phyloP scores from a whole-genome alignment of 1,139 yeast genomes.

The Yamadazyma dushanensis region DNA sequence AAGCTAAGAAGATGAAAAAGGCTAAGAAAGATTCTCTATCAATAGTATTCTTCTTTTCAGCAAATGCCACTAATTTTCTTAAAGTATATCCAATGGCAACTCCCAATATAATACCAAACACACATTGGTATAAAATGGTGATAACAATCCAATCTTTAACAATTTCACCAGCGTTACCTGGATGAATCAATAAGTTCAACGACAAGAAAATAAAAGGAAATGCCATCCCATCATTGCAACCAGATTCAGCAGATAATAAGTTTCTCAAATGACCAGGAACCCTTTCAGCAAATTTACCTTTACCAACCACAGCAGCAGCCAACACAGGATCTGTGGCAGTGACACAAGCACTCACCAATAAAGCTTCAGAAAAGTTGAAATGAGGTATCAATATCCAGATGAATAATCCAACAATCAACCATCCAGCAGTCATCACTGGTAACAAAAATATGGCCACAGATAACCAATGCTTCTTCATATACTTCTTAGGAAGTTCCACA shows the following conservation, averaged over 20 bases:
- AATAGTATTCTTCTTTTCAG: constrained; percentile 72
- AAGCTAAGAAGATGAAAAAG: constrained; percentile 80
- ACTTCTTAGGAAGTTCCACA: constrained; percentile 91
- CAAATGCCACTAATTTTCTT: constrained; percentile 72
- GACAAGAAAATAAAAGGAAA: constrained; percentile 89
- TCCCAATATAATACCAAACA: constrained; percentile 82
- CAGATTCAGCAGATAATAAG: constrained; percentile 88
- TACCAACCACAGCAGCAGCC: constrained; percentile 98
- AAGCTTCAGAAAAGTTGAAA: constrained; percentile 72
- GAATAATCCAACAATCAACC: constrained; percentile 86
- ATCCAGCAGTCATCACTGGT: constrained; percentile 94
- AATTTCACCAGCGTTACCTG: constrained; percentile 66
- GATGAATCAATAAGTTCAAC: constrained; percentile 63
- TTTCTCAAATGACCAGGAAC: constrained; percentile 97
- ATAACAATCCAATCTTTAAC: constrained; percentile 82
- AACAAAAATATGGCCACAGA: constrained; percentile 75
- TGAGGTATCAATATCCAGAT: constrained; percentile 84
- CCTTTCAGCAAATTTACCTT: constrained; percentile 93
- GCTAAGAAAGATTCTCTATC: constrained; percentile 95
- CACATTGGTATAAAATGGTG: constrained; percentile 84
- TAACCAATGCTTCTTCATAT: constrained; percentile 88
- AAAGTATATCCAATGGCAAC: constrained; percentile 73
- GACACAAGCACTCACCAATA: constrained; percentile 85
- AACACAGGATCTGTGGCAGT: constrained; percentile 98
- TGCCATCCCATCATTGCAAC: constrained; percentile 98